phyloP scores from a whole-genome alignment of 2,329 filamentous ascomycete genomes.

The Stromatinia cepivora region DNA sequence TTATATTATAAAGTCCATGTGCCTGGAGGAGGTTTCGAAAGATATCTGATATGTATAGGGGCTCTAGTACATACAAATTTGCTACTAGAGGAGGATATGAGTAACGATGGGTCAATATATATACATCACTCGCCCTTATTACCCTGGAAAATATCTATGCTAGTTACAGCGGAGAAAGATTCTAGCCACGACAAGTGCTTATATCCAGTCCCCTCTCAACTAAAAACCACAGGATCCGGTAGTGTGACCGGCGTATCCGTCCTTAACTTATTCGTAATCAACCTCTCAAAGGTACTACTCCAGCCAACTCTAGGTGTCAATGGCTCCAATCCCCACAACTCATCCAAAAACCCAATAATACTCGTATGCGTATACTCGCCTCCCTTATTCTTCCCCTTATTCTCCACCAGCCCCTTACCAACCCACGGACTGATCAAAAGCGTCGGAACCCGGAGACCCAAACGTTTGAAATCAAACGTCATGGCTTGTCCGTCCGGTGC shows the following conservation, averaged over 20 bases:
- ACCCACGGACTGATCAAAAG: conserved; percentile 49
- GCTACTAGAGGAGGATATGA: not conserved
- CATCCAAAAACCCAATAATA: conserved; percentile 46
- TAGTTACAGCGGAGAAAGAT: not conserved
- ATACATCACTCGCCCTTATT: not conserved
- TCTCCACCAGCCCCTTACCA: conserved; percentile 45
- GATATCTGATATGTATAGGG: not conserved
- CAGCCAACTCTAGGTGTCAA: conserved; percentile 34
- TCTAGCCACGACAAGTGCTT: not conserved
- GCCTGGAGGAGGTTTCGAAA: not conserved
- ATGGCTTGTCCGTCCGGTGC: conserved; percentile 42
- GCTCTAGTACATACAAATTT: not conserved
- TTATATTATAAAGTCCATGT: not conserved
- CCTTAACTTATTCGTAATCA: conserved; percentile 34
- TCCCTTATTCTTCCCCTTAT: conserved; percentile 41
- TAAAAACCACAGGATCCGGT: conserved; percentile 31
- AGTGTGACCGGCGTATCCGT: conserved; percentile 33
- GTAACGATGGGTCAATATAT: not conserved
- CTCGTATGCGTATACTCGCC: conserved; percentile 49
- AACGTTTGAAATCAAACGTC: conserved; percentile 45
- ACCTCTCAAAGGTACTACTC: conserved; percentile 34
- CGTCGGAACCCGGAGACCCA: conserved; percentile 48
- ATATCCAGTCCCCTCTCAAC: conserved; percentile 2
- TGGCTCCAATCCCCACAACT: conserved; percentile 44
- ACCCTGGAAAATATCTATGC: not conserved